Base-by-base conservation (phyloP, 495 filamentous ascomycete genomes). In the Penicillium paradoxum region DNA sequence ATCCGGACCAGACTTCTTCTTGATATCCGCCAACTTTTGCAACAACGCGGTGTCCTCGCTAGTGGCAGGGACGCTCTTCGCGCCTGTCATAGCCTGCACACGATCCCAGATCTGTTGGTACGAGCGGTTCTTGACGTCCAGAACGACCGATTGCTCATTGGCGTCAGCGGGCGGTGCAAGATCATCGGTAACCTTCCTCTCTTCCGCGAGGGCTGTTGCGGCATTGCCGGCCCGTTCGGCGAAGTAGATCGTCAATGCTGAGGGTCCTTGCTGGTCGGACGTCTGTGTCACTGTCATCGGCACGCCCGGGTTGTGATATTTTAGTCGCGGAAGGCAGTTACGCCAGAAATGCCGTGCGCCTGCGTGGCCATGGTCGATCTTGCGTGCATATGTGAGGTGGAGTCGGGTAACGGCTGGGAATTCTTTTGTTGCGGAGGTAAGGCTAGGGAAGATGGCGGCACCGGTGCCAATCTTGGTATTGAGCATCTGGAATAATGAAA, bases 301-400 rank as follows among this genome's bases (percentile, higher is more conserved):
- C 14, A 97, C 66, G 7, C 81, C 74, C 0, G 93, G 93, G 66
- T 98, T 98, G 76, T 93, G 87, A 75, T 85, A 97, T 77, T 98
- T 96, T 49, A 98, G 75, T 56, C 89, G 82, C 2, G 88, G 88
- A 29, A 98, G 83, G 59, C 81, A 86, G 33, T 82, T 71, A 43
- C 80, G 83, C 91, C 90, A 96, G 79, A 98, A 95, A 76, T 90
- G 89, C 52, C 88, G 86, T 30, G 93, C 83, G 21, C 92, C 92
- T 64, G 87, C 78, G 68, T 95, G 88, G 37, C 74, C 73, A 51
- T 55, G 55, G 51, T 74, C 68, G 49, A 82, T 77, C 57, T 79
- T 85, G 36, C 59, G 59, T 13, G 86, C 83, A 67, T 95, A 96
- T 57, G 87, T 83, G 63, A 98, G 70, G 70, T 91, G 87, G 66